A percentile compares a stretch with the other conserved stretches of the same genome.
Conservation (phyloP, 2,329 filamentous ascomycete species). For the Fusarium decemcellulare region DNA sequence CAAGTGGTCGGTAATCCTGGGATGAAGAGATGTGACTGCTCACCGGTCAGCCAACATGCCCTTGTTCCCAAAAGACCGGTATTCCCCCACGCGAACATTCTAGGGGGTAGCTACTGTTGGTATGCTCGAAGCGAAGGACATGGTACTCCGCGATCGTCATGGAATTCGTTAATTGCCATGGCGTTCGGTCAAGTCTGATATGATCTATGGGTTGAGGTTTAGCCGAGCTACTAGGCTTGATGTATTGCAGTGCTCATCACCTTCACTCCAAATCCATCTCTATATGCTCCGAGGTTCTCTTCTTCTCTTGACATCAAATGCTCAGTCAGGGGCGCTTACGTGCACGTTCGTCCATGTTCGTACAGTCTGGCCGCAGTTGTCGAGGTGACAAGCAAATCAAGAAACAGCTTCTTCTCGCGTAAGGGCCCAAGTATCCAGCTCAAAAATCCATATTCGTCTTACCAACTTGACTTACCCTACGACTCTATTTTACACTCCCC, state of each 20-base stretch:
- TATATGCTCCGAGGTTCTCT: not conserved
- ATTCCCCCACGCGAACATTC: slow-evolving; percentile 35
- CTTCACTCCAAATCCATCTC: not conserved
- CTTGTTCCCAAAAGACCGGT: slow-evolving; percentile 38
- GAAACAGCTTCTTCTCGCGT: slow-evolving; percentile 12
- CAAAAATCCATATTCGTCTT: slow-evolving; percentile 3
- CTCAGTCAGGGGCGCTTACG: not conserved
- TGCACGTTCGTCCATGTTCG: not conserved
- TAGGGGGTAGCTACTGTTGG: slow-evolving; percentile 18
- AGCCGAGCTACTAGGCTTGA: not conserved
- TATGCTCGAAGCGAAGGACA: slow-evolving; percentile 19
- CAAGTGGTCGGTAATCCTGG: slow-evolving; percentile 34
- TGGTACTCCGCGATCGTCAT: slow-evolving; percentile 2
- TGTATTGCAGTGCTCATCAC: not conserved
- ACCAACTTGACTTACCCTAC: slow-evolving; percentile 1
- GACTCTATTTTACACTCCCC: slow-evolving; percentile 5
- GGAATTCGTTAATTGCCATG: not conserved
- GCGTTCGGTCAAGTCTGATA: slow-evolving; percentile 5
- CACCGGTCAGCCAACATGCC: slow-evolving; percentile 40
- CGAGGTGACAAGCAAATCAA: slow-evolving; percentile 5
- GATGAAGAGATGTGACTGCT: slow-evolving; percentile 39
- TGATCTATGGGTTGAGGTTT: slow-evolving; percentile 4
- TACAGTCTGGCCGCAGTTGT: not conserved
- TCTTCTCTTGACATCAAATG: not conserved
- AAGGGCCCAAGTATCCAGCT: slow-evolving; percentile 3